Conservation (phyloP, 306 rosid genomes). For the Ormosia semicastrata region DNA sequence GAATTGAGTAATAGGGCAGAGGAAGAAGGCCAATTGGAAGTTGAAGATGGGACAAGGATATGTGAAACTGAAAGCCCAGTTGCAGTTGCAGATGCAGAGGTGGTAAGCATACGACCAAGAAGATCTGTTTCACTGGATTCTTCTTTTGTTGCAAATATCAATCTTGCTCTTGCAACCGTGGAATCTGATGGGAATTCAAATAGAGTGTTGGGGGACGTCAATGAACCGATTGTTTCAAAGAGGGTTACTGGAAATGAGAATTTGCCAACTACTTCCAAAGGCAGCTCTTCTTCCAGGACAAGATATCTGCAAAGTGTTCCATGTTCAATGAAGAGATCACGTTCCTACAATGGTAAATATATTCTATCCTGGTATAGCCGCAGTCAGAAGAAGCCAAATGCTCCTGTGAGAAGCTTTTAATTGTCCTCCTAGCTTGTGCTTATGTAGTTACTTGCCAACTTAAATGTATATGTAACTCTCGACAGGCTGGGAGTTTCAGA, state of each 20-base stretch:
- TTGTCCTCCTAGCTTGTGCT: neutral
- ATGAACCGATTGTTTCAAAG: slow-evolving; percentile 16
- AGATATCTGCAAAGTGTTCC: slow-evolving; percentile 38
- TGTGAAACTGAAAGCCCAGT: slow-evolving; percentile 3
- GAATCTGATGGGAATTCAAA: slow-evolving; percentile 29
- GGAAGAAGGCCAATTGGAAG: slow-evolving; percentile 19
- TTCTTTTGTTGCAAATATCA: slow-evolving; percentile 43
- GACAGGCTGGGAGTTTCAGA: slow-evolving; percentile 34
- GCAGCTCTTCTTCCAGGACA: slow-evolving; percentile 54
- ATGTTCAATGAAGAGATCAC: slow-evolving; percentile 63
- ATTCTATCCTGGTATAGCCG: slow-evolving; percentile 35
- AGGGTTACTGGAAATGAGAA: slow-evolving; percentile 35
- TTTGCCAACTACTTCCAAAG: slow-evolving; percentile 29
- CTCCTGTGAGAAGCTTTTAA: slow-evolving; percentile 47
- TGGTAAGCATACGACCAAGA: slow-evolving; percentile 14
- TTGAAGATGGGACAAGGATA: slow-evolving; percentile 6
- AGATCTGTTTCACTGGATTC: slow-evolving; percentile 76
- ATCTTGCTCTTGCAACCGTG: slow-evolving; percentile 18
- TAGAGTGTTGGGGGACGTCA: neutral
- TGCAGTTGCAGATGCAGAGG: neutral
- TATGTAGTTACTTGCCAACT: neutral
- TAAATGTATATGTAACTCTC: slow-evolving; percentile 30
- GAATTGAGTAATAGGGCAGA: slow-evolving; percentile 31
- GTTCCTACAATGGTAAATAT: slow-evolving; percentile 58
- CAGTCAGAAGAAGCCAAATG: slow-evolving; percentile 41